Conservation (phyloP, 2,329 filamentous ascomycete species). For the Seiridium cupressi region DNA sequence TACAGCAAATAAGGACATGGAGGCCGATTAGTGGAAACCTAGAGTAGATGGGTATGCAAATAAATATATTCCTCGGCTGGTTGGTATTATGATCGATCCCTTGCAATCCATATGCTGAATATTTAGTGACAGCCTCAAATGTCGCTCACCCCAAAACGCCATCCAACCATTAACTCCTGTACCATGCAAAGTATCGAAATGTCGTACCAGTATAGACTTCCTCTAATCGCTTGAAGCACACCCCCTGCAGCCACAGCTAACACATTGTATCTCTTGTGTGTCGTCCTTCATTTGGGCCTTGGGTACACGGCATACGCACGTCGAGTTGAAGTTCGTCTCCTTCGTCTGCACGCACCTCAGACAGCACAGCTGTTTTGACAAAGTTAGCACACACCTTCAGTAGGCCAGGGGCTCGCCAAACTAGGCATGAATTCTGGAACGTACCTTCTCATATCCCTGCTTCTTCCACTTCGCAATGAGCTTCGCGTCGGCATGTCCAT, state of each 20-base stretch:
- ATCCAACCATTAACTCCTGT: neutral
- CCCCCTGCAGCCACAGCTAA: slow-evolving; percentile 90
- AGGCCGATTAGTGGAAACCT: too few species aligned
- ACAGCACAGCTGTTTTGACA: slow-evolving; percentile 73
- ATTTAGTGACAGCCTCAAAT: neutral
- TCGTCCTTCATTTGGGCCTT: slow-evolving; percentile 86
- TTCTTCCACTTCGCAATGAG: slow-evolving; percentile 99
- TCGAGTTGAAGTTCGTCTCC: slow-evolving; percentile 98
- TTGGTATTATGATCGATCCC: neutral
- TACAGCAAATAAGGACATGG: too few species aligned
- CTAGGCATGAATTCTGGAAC: slow-evolving; percentile 14
- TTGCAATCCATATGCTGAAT: neutral
- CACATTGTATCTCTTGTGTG: slow-evolving; percentile 79
- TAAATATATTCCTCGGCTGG: neutral
- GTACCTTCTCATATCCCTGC: slow-evolving; percentile 93
- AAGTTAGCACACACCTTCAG: slow-evolving; percentile 20
- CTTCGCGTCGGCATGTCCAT: slow-evolving; percentile 90
- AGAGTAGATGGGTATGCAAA: too few species aligned
- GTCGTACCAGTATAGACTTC: neutral
- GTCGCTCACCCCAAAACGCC: neutral
- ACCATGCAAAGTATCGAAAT: neutral
- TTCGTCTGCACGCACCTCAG: slow-evolving; percentile 98
- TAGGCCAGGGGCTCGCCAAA: too few species aligned
- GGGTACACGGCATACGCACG: slow-evolving; percentile 94
- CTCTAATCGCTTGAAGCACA: slow-evolving; percentile 79